Evolutionary conservation across 2,329 filamentous ascomycete species (phyloP), one percentile per base, ranked within the genome.

Genomic region (Ophiostoma angusticollis): DNA sequence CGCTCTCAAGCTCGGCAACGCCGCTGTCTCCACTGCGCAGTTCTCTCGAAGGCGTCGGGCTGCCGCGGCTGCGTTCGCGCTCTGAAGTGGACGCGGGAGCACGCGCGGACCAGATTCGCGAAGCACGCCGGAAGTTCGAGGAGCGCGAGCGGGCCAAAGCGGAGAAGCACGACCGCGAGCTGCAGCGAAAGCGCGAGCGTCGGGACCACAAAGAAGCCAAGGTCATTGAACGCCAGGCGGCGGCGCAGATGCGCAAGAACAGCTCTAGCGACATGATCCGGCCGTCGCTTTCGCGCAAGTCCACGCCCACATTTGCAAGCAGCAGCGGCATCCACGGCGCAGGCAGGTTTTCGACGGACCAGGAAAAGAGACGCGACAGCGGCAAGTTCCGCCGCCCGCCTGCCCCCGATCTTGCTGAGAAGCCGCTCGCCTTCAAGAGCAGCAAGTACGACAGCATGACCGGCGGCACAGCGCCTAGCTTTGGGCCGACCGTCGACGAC

Each of bases 71-170:
- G 5, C 72, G 75, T 45, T 70, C 70, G 35, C 69, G 71, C 44
- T 75, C 72, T 29, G 74, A 78, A 46, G 33, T 76, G 13, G 71
- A 76, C 50, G 65, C 68, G 6, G 63, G 59, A 11, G 62, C 63
- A 1, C 69, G 70, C 21, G 60, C 67, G 36, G 72, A 76, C 44
- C 69, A 73, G 30, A 69, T 80, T 24, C 67, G 70, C 31, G 68
- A 70, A 49, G 74, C 73, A 4, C 72, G 75, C 38, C 70, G 71
- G 49, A 74, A 72, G 50, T 79, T 78, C 45, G 67, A 76, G 51
- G 69, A 74, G 51, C 73, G 70, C 52, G 73, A 80, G 54, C 63
- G 63, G 13, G 60, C 60, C 38, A 78, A 79, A 56, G 68, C 77
- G 25, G 74, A 77, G 51, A 78, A 76, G 50, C 72, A 72, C 35